Conservation (phyloP, 2,329 filamentous ascomycete species). For the Neofusicoccum cordaticola region DNA sequence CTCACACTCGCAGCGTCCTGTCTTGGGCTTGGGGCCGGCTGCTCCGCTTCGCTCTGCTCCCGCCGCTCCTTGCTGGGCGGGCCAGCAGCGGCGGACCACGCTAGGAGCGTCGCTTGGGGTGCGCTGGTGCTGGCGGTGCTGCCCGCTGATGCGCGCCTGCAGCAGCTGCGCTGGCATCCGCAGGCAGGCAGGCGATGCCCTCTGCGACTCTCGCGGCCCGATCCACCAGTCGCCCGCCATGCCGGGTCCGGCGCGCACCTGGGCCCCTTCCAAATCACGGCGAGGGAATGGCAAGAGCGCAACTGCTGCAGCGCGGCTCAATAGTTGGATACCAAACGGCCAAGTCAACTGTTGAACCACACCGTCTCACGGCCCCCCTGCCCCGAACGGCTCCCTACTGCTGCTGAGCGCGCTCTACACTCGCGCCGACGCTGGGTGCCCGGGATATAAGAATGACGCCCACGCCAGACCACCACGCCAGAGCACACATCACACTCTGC, state of each 20-base stretch:
- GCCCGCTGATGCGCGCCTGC: conserved; percentile 6
- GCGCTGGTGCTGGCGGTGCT: conserved; percentile 1
- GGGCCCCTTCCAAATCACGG: conserved; percentile 16
- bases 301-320: conserved; percentile 16
- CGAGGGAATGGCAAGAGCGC: not conserved
- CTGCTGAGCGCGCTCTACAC: not conserved
- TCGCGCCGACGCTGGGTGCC: not conserved
- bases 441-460: conserved; percentile 12
- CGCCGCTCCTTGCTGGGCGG: conserved; percentile 1
- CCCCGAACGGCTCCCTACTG: conserved; percentile 10
- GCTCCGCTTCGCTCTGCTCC: not conserved
- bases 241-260: not conserved
- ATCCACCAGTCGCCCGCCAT: conserved; percentile 9
- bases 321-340: conserved; percentile 16
- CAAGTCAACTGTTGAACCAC: conserved; percentile 18
- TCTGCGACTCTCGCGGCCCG: conserved; percentile 9
- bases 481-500: conserved; percentile 18
- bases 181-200: not conserved
- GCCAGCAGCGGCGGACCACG: not conserved
- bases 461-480: conserved; percentile 19
- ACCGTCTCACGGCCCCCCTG: conserved; percentile 16
- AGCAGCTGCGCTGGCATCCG: conserved; percentile 7
- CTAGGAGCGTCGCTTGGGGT: not conserved
- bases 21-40: not conserved
- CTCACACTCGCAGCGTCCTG: conserved; percentile 16